Percentiles rank a stretch among this genome's conserved stretches.
phyloP scores from a whole-genome alignment of 1,139 yeast species.

The Yamadazyma dushanensis region DNA sequence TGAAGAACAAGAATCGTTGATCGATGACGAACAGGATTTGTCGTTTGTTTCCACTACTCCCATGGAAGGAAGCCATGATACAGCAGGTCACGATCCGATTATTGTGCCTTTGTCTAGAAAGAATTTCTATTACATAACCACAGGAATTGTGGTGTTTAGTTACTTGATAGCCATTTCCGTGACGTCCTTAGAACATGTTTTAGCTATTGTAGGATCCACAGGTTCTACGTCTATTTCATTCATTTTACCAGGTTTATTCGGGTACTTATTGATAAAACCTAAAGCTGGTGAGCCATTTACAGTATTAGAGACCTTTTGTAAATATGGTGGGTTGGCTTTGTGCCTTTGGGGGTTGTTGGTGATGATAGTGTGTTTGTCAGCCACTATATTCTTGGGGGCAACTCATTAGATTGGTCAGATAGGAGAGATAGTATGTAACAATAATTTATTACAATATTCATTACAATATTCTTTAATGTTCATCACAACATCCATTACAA shows the following conservation, averaged over 20 bases:
- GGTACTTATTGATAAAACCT: constrained; percentile 62
- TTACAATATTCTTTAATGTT: no score
- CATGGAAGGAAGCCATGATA: constrained; percentile 50
- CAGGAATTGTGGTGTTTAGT: constrained; percentile 58
- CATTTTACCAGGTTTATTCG: constrained; percentile 89
- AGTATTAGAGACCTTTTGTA: constrained; percentile 42
- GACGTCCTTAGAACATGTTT: constrained; percentile 75
- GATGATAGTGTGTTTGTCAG: constrained; percentile 75
- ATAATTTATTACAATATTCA: no score
- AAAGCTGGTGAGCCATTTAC: constrained; percentile 37
- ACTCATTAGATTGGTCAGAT: constrained; percentile 36
- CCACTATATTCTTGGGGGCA: constrained; percentile 68
- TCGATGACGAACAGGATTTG: constrained; percentile 36
- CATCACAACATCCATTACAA: no score
- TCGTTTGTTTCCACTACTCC: constrained; percentile 48
- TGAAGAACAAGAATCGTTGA: constrained; percentile 19
- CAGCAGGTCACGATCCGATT: constrained; percentile 52
- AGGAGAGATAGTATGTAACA: not conserved
- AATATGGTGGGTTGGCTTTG: constrained; percentile 60
- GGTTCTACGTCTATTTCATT: constrained; percentile 94
- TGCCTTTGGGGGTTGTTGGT: constrained; percentile 76
- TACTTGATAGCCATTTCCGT: constrained; percentile 78
- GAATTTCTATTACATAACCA: constrained; percentile 64
- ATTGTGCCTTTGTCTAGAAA: constrained; percentile 52
- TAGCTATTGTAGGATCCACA: constrained; percentile 92